These are phyloP conservation scores for Corymbia maculata DNA, from an alignment of 345 rosid species.

Conservation along the genomic window DNA sequence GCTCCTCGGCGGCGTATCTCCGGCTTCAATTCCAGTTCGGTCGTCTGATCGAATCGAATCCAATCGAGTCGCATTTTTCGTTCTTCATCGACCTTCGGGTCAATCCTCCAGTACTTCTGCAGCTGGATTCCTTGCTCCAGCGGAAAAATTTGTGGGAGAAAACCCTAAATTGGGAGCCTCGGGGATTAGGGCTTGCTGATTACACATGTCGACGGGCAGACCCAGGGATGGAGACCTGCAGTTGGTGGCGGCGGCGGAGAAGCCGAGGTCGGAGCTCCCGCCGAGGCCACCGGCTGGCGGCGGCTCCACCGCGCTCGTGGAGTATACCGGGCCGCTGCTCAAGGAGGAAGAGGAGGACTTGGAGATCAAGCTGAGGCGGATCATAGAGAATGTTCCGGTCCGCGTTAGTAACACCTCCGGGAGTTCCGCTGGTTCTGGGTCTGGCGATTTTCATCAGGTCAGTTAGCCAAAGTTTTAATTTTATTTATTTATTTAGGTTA, in stretches of 20 bases:
- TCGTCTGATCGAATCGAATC: background rate
- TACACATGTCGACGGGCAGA: slow-evolving; percentile 45
- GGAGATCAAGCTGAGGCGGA: slow-evolving; percentile 85
- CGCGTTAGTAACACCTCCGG: slow-evolving; percentile 94
- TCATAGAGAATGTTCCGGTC: slow-evolving; percentile 90
- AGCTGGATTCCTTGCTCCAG: background rate
- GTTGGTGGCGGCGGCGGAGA: slow-evolving; percentile 38
- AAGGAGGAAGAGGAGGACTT: slow-evolving; percentile 88
- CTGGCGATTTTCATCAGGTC: slow-evolving; percentile 98
- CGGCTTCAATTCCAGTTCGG: background rate
- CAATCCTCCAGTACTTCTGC: background rate
- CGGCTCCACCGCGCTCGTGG: slow-evolving; percentile 53
- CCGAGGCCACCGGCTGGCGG: slow-evolving; percentile 13
- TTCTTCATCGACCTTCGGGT: background rate
- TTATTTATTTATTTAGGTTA: background rate
- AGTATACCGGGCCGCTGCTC: slow-evolving; percentile 61
- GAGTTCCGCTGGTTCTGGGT: slow-evolving; percentile 96
- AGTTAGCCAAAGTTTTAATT: background rate
- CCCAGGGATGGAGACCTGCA: slow-evolving; percentile 40
- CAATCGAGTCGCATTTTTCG: background rate
- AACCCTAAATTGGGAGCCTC: background rate
- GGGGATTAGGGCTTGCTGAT: slow-evolving; percentile 24
- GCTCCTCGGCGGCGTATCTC: background rate
- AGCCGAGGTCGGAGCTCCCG: slow-evolving; percentile 23
- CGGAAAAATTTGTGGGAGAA: background rate